Evolutionary conservation across 441 rosid genomes (phyloP).

Genomic region (Lepidium campestre): DNA sequence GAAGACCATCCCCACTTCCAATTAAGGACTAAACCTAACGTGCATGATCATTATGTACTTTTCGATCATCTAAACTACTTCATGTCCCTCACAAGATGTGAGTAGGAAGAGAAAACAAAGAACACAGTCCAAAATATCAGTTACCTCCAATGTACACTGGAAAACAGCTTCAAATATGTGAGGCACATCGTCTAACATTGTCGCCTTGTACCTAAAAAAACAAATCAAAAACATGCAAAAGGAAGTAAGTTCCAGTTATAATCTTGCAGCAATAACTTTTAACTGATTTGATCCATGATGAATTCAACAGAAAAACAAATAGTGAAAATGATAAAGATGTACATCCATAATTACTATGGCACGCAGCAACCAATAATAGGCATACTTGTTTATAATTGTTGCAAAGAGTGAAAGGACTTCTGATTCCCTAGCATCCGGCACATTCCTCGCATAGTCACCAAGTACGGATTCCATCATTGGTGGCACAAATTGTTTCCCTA

Average conservation of each 20-base stretch:
- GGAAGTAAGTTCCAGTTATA: neutral
- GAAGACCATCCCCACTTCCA: neutral
- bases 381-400: conserved; percentile 96
- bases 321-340: neutral
- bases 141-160: conserved; percentile 98
- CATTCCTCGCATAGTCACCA: conserved; percentile 95
- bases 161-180: conserved; percentile 98
- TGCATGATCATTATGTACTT: neutral
- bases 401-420: conserved; percentile 99
- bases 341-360: neutral
- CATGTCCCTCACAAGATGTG: neutral
- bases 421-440: conserved; percentile 99
- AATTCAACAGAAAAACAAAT: neutral
- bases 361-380: neutral
- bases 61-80: neutral
- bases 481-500: conserved; percentile 98
- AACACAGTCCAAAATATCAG: neutral
- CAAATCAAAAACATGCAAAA: neutral
- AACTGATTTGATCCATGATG: neutral
- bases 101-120: neutral
- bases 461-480: conserved; percentile 99
- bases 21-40: neutral
- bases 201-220: conserved; percentile 71
- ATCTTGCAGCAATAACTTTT: neutral
- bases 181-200: conserved; percentile 97